Base-by-base conservation (phyloP, 306 rosid species). In the Sophora flavescens region DNA sequence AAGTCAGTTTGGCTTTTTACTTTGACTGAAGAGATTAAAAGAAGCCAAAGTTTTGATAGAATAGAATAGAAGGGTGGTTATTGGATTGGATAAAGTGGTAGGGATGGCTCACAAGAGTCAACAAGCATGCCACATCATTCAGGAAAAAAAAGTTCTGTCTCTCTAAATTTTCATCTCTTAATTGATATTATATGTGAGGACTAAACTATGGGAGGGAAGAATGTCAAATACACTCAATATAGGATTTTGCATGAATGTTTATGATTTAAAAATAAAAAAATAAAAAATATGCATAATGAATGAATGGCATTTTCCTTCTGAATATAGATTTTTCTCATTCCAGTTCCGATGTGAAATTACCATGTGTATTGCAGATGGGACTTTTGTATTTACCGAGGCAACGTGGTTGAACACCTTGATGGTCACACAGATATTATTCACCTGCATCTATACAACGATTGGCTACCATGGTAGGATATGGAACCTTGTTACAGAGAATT, bases 391-490 rank as follows among this genome's bases (percentile, higher is more conserved):
- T 83, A 82, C 57, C 70, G 68, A 38, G 98, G 96, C 70, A 87
- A 52, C 2, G 86, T 93, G 86, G 87, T 93, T 68, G 98, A 93
- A 79, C 93, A 87, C 86, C 64, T 90, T 63, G 98, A 93, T 60
- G 98, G 98, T 56, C 98, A 93, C 57, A 90, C 98, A 13, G 98
- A 93, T 82, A 91, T 93, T 47, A 67, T 93, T 86, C 93, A 88
- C 77, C 36, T 81, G 76, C 82, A 79, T 69, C 30, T 91, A 6
- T 88, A 88, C 84, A 89, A 85, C 35, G 91, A 90, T 82, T 91
- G 98, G 97, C 81, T 91, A 51, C 98, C 97, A 63, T 81, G 98
- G 98, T 93, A 66, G 78, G 86, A 79, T 72, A 50, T 45, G 3
- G 8, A 39, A 72, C 81, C 67, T 70, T 47, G 60, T 54, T 8